These are phyloP conservation scores for Neurospora cerealis DNA, from an alignment of 495 filamentous ascomycete genomes.

Conservation along the genomic window DNA sequence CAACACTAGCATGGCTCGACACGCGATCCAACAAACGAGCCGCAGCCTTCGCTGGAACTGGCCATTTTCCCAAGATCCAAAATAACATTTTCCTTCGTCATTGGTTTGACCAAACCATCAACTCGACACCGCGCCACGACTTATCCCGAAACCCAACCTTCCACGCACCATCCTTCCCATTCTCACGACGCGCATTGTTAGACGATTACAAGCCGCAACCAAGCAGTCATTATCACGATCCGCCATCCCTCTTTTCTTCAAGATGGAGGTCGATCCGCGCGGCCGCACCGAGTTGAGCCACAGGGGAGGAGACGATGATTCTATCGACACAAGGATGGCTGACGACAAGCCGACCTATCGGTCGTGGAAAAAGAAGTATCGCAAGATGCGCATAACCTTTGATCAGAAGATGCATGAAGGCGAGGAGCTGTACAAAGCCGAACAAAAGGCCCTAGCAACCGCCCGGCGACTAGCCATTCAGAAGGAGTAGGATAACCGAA, in stretches of 20 bases:
- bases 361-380: constrained; percentile 79
- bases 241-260: neutral
- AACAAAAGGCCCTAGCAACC: constrained; percentile 65
- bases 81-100: neutral
- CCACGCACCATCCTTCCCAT: neutral
- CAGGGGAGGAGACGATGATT: constrained; percentile 23
- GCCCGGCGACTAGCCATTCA: constrained; percentile 73
- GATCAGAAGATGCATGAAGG: constrained; percentile 73
- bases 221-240: neutral
- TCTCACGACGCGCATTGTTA: neutral
- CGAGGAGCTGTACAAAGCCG: constrained; percentile 64
- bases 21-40: neutral
- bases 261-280: constrained; percentile 20
- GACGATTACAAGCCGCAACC: neutral
- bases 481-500: constrained; percentile 49
- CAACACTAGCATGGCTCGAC: neutral
- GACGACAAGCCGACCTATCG: constrained; percentile 31
- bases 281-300: constrained; percentile 11
- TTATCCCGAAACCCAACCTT: neutral
- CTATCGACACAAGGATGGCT: constrained; percentile 22
- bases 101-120: neutral
- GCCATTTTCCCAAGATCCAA: neutral
- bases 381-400: constrained; percentile 81
- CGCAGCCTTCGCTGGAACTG: neutral
- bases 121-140: neutral